Evolutionary conservation across 139 green algal species (phyloP).

Genomic region (Bryopsis sp.): DNA sequence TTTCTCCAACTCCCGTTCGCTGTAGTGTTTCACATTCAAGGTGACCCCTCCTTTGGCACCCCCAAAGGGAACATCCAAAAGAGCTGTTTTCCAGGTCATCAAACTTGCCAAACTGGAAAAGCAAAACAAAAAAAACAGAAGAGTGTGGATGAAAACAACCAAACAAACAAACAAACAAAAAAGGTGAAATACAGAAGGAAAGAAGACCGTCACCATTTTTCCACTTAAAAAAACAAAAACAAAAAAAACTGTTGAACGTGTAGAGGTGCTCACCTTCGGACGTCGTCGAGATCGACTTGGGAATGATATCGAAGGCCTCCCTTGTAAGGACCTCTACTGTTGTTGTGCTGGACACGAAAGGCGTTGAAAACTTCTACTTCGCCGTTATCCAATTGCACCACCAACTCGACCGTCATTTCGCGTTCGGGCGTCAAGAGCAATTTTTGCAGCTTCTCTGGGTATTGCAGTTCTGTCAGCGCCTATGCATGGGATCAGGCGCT

Average conservation of each 20-base stretch:
- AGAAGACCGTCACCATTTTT: background rate
- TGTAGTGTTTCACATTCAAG: conserved; percentile 53
- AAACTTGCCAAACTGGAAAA: conserved; percentile 49
- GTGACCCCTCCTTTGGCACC: conserved; percentile 64
- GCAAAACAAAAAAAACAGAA: background rate
- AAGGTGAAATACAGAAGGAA: conserved; percentile 4
- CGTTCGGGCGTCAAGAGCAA: conserved; percentile 58
- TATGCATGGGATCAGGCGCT: conserved; percentile 26
- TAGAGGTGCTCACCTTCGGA: conserved; percentile 33
- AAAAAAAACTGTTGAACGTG: too few species aligned
- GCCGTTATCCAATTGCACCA: conserved; percentile 33
- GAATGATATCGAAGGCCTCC: conserved; percentile 64
- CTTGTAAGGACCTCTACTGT: conserved; percentile 82
- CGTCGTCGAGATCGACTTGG: conserved; percentile 64
- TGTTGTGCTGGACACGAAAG: conserved; percentile 86
- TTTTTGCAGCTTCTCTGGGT: conserved; percentile 59
- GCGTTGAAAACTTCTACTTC: conserved; percentile 57
- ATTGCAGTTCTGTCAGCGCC: conserved; percentile 56
- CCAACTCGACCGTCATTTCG: conserved; percentile 53
- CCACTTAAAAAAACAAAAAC: too few species aligned
- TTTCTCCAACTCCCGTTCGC: conserved; percentile 73
- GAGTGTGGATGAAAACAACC: background rate
- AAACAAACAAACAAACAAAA: conserved; percentile 14
- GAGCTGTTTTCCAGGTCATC: conserved; percentile 96
- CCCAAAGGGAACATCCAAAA: conserved; percentile 93